These are phyloP conservation scores for Thelonectria discophora DNA, from an alignment of 2,329 filamentous ascomycete genomes.

Conservation along the genomic window DNA sequence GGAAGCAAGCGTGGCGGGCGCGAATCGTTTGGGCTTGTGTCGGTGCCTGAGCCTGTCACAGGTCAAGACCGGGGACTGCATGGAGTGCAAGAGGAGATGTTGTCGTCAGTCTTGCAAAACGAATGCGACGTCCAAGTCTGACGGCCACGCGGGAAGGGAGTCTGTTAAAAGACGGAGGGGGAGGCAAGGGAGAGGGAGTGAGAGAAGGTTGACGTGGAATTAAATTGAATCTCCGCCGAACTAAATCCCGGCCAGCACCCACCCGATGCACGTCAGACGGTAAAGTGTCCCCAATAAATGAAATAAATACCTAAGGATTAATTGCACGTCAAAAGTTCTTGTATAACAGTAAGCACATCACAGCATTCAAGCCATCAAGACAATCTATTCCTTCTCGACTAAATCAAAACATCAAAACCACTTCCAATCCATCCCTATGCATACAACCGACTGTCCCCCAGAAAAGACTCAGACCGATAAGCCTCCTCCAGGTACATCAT, in stretches of 20 bases:
- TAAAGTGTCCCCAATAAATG: no score
- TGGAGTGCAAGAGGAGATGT: background rate
- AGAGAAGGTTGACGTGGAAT: conserved; percentile 22
- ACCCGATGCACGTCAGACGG: no score
- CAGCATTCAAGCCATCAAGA: background rate
- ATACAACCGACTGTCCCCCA: background rate
- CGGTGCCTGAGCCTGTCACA: background rate
- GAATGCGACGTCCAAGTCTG: background rate
- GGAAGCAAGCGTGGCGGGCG: background rate
- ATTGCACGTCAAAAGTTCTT: no score
- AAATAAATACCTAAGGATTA: no score
- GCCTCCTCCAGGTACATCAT: background rate
- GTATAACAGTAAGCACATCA: background rate
- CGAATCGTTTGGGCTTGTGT: background rate
- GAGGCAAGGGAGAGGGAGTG: background rate
- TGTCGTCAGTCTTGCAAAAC: conserved; percentile 23
- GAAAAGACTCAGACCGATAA: background rate
- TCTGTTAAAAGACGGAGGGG: no score
- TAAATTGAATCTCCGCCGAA: background rate
- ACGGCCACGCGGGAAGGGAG: no score
- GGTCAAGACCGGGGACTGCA: conserved; percentile 12
- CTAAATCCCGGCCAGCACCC: background rate
- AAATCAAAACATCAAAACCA: background rate
- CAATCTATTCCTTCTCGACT: background rate
- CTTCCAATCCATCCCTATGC: background rate